Conservation (phyloP, 371 early-diverging fungal genomes). For the Mortierella sp. region DNA sequence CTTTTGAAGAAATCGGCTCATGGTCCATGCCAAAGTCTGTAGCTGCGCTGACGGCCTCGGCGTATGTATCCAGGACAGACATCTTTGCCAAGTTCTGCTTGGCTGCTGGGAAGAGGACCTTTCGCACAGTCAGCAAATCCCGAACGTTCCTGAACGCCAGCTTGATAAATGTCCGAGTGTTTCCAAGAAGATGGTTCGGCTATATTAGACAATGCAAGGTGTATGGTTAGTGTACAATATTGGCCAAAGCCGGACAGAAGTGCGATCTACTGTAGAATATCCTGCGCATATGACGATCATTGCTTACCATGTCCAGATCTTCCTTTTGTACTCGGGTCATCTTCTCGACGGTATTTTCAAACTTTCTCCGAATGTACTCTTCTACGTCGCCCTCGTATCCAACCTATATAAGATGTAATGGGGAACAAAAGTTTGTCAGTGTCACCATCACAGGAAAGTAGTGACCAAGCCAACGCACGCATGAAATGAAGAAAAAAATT, state of each 20-base stretch:
- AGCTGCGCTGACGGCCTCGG: conserved; percentile 64
- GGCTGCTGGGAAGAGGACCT: conserved; percentile 76
- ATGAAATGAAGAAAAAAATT: not conserved
- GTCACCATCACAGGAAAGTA: not conserved
- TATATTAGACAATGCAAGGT: conserved; percentile 39
- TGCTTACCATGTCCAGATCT: conserved; percentile 85
- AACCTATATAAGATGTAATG: conserved; percentile 22
- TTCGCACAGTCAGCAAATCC: conserved; percentile 84
- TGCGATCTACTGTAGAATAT: not conserved
- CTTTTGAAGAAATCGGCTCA: conserved; percentile 38
- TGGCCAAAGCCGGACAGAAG: not conserved
- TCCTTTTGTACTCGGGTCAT: conserved; percentile 81
- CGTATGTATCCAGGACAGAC: conserved; percentile 72
- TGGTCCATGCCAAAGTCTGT: conserved; percentile 35
- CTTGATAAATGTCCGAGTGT: conserved; percentile 80
- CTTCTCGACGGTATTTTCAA: conserved; percentile 74
- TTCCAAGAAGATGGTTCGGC: conserved; percentile 93
- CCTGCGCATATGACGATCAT: not conserved
- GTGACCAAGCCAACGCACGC: no score
- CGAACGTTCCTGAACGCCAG: conserved; percentile 86
- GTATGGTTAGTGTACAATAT: not conserved
- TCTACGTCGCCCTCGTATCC: conserved; percentile 81
- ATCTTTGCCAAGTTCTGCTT: conserved; percentile 77
- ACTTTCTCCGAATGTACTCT: conserved; percentile 85
- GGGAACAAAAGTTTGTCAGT: not conserved